Percentiles rank a stretch among this genome's conserved stretches.
phyloP scores from a whole-genome alignment of 1,139 yeast genomes.

The Magnusiomyces magnusii region DNA sequence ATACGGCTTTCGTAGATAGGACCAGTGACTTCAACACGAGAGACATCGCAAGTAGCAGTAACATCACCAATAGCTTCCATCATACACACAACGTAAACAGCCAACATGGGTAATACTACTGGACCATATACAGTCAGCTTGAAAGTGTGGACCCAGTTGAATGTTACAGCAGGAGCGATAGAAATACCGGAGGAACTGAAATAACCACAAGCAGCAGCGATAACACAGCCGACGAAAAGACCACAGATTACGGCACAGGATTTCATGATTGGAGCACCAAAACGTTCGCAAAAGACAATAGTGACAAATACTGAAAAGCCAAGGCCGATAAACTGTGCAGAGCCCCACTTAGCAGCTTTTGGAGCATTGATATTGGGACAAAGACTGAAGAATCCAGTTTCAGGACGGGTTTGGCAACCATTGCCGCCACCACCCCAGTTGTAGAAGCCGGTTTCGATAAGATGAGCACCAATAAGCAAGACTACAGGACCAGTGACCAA shows the following conservation, averaged over 20 bases:
- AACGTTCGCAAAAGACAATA: constrained; percentile 68
- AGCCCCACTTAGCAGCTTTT: constrained; percentile 63
- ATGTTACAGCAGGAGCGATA: constrained; percentile 75
- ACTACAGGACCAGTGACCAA: constrained; percentile 92
- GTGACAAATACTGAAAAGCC: constrained; percentile 75
- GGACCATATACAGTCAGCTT: constrained; percentile 71
- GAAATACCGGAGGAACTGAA: constrained; percentile 50
- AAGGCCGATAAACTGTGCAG: constrained; percentile 75
- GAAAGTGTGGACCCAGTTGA: constrained; percentile 83
- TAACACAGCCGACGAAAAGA: constrained; percentile 77
- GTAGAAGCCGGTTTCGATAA: constrained; percentile 62
- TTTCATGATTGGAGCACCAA: constrained; percentile 93
- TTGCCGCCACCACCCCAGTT: constrained; percentile 90
- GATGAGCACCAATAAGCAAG: constrained; percentile 63
- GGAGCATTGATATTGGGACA: constrained; percentile 45
- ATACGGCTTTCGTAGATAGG: constrained; percentile 70
- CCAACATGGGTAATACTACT: constrained; percentile 70
- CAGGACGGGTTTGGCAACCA: constrained; percentile 30
- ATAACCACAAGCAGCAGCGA: constrained; percentile 86
- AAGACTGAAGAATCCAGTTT: constrained; percentile 42
- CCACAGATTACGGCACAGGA: constrained; percentile 88
- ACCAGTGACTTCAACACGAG: constrained; percentile 77
- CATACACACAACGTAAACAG: constrained; percentile 70
- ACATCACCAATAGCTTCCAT: constrained; percentile 94
- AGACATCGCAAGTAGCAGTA: constrained; percentile 87